Evolutionary conservation across 2,329 filamentous ascomycete genomes (phyloP).

Genomic region (Zasmidium citrigriseum): DNA sequence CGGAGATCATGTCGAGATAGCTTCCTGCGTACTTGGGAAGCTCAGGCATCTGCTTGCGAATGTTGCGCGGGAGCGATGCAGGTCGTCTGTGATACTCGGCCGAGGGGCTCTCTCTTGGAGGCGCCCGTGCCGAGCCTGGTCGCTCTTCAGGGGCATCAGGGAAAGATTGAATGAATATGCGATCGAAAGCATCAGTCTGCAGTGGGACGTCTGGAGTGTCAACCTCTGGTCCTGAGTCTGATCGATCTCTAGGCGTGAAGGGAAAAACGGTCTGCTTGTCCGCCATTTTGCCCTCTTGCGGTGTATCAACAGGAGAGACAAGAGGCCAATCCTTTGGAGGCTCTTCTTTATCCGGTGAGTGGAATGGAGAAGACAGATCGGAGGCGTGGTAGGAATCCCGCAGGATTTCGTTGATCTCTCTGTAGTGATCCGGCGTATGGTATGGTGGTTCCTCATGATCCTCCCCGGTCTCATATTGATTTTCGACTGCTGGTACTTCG

Average conservation of each 20-base stretch:
- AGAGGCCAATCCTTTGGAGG: slow-evolving; percentile 30
- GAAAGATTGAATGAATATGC: slow-evolving; percentile 35
- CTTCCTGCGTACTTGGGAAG: slow-evolving; percentile 3
- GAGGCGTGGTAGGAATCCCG: slow-evolving; percentile 12
- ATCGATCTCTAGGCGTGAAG: background rate
- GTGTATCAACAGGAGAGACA: background rate
- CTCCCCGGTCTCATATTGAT: background rate
- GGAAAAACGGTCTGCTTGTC: background rate
- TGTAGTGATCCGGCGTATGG: background rate
- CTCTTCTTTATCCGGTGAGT: slow-evolving; percentile 6
- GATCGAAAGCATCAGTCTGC: slow-evolving; percentile 34
- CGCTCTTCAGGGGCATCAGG: slow-evolving; percentile 15
- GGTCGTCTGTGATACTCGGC: slow-evolving; percentile 2
- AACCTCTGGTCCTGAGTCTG: slow-evolving; percentile 16
- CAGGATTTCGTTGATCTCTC: background rate
- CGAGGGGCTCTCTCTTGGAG: background rate
- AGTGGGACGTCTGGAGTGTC: slow-evolving; percentile 24
- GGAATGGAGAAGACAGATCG: slow-evolving; percentile 12
- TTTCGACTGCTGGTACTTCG: background rate
- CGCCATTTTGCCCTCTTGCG: background rate
- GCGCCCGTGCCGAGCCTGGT: background rate
- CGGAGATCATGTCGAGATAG: slow-evolving; percentile 14
- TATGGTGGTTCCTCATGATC: background rate
- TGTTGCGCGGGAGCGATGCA: slow-evolving; percentile 13
- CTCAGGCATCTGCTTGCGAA: background rate